phyloP scores from a whole-genome alignment of 2,329 filamentous ascomycete species.

The Botrytis cinerea region DNA sequence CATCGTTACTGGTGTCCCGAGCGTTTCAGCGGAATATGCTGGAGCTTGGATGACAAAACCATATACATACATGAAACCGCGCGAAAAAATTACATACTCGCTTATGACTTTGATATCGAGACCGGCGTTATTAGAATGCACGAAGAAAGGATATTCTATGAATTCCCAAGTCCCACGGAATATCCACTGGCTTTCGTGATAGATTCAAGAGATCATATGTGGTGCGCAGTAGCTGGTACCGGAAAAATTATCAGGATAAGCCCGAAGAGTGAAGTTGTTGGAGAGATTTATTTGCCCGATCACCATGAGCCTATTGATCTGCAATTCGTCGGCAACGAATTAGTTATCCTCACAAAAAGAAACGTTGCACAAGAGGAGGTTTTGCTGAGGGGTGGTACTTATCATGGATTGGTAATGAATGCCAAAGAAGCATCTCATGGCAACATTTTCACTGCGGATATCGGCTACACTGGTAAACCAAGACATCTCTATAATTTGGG shows the following conservation, averaged over 20 bases:
- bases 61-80: not conserved
- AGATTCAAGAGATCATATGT: not conserved
- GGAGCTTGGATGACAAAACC: not conserved
- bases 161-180: not conserved
- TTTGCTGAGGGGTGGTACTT: not conserved
- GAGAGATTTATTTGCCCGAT: not conserved
- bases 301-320: not conserved
- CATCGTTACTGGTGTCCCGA: not conserved
- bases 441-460: not conserved
- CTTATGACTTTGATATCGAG: not conserved
- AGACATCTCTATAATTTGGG: not conserved
- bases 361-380: accelerated
- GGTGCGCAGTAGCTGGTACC: not conserved
- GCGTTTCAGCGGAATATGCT: not conserved
- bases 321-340: not conserved
- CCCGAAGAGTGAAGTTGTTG: not conserved
- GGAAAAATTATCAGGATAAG: not conserved
- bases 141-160: not conserved
- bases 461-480: not conserved
- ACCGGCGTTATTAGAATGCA: not conserved
- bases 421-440: not conserved
- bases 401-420: not conserved
- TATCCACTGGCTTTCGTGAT: not conserved
- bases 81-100: not conserved
- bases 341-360: not conserved